Evolutionary conservation across 768 basidiomycete species (phyloP), one percentile per base, ranked within the genome.

Genomic region (Termitomyces sp.): DNA sequence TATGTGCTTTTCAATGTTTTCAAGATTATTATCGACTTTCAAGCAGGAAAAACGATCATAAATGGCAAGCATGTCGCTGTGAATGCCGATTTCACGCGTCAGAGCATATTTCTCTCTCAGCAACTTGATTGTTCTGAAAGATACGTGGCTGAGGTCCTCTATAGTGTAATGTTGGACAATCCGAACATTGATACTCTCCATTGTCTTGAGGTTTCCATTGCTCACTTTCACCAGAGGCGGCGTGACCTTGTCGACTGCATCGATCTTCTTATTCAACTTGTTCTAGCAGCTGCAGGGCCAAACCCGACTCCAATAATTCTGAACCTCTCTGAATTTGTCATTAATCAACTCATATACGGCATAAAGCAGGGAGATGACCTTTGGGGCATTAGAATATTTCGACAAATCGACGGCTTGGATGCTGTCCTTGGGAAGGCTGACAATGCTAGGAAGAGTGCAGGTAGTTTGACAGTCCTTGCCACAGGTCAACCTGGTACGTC

Each of bases 71-170:
- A 82, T n/a, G 76, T 87, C 35, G 82, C 84, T 0, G 79, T 94
- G 60, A 92, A 90, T 66, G 68, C 81, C 14, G 88, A 93, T 65
- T 93, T 93, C 68, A 84, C 83, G 14, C 82, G 80, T 48, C 90
- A 90, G 67, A 82, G 78, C 53, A 68, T 89, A 53, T 89, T 91
- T 69, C 80, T 95, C 53, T 83, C 93, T 0, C 83, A 88, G 64
- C 83, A 90, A 53, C 84, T 97, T 51, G 78, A 82, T 62, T 84
- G 84, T 60, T 95, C 93, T 12, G 93, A 96, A 71, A 82, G 85
- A 61, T 84, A 89, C 68, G 71, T 85, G 49, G 89, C 92, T 4
- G 75, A 76, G 21, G 78, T 92, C 17, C 74, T 92, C 45, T 82
- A 88, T 55, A 70, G 78, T 21, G 76, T 87, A 41, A 84, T 85